Evolutionary conservation across 257 asterid species (phyloP).

Genomic region (Nicotiana knightiana): DNA sequence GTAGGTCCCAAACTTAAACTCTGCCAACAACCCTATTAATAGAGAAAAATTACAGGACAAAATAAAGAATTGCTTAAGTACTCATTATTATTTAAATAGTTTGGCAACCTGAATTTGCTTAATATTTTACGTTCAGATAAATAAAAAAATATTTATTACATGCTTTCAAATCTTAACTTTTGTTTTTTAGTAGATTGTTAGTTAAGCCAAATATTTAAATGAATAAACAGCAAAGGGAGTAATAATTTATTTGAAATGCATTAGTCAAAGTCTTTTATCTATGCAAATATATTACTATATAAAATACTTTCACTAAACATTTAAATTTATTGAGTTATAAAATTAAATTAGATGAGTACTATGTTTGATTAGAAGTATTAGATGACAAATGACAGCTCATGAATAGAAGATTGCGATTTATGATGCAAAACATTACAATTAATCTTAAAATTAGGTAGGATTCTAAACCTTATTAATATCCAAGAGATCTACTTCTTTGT

Average conservation of each 20-base stretch:
- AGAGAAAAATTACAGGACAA: too few relatives aligned
- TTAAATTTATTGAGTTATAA: background rate
- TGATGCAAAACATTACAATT: background rate
- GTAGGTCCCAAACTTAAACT: constrained; percentile 1
- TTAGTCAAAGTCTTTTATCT: background rate
- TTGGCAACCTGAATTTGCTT: too few relatives aligned
- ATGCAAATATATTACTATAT: background rate
- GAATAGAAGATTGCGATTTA: background rate
- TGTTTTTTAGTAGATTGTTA: too few relatives aligned
- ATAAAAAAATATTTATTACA: too few relatives aligned
- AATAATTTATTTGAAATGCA: too few relatives aligned
- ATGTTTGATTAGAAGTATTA: background rate
- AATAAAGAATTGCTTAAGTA: too few relatives aligned
- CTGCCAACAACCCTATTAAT: constrained; percentile 1
- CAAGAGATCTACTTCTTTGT: background rate
- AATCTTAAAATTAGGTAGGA: background rate
- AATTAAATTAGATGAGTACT: background rate
- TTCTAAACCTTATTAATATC: background rate
- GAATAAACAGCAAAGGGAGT: background rate
- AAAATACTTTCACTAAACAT: background rate
- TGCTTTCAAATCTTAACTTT: too few relatives aligned
- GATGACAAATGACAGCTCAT: background rate
- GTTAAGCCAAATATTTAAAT: too few relatives aligned
- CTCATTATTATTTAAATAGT: background rate
- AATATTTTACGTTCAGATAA: too few relatives aligned